Evolutionary conservation across 306 rosid genomes (phyloP).

Genomic region (Ceratonia siliqua): DNA sequence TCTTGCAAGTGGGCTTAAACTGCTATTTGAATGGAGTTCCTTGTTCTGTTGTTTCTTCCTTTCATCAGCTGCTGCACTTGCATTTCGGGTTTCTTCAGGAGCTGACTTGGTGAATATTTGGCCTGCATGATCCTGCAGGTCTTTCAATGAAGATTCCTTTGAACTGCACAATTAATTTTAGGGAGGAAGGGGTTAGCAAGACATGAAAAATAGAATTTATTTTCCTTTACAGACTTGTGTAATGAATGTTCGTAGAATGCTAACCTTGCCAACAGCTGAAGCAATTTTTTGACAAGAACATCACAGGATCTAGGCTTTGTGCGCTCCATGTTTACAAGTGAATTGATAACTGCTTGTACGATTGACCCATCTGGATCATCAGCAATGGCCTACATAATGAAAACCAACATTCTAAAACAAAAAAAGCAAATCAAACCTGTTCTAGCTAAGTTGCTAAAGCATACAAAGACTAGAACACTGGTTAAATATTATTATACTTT

Average conservation of each 20-base stretch:
- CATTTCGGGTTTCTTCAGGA: slow-evolving; percentile 53
- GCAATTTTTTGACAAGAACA: slow-evolving; percentile 70
- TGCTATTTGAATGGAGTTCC: slow-evolving; percentile 69
- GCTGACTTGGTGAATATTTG: slow-evolving; percentile 56
- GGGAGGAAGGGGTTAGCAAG: background rate
- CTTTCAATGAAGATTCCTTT: slow-evolving; percentile 76
- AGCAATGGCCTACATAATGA: slow-evolving; percentile 54
- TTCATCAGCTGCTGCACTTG: slow-evolving; percentile 48
- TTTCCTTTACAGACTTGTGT: background rate
- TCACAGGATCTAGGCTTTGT: slow-evolving; percentile 78
- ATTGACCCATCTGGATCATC: slow-evolving; percentile 75
- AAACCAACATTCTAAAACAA: slow-evolving; percentile 8
- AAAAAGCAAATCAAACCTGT: slow-evolving; percentile 9
- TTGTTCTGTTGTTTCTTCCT: slow-evolving; percentile 65
- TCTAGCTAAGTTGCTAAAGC: slow-evolving; percentile 8
- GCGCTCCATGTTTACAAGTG: slow-evolving; percentile 76
- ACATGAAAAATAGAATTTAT: background rate
- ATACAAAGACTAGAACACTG: background rate
- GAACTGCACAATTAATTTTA: slow-evolving; percentile 54
- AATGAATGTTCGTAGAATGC: slow-evolving; percentile 11
- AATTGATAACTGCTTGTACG: slow-evolving; percentile 52
- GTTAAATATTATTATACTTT: background rate
- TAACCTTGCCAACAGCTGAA: slow-evolving; percentile 85
- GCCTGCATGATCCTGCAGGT: slow-evolving; percentile 71
- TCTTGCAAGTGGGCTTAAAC: slow-evolving; percentile 91